These are phyloP conservation scores for Hanseniaspora clermontiae DNA, from an alignment of 805 yeast species.

Conservation along the genomic window DNA sequence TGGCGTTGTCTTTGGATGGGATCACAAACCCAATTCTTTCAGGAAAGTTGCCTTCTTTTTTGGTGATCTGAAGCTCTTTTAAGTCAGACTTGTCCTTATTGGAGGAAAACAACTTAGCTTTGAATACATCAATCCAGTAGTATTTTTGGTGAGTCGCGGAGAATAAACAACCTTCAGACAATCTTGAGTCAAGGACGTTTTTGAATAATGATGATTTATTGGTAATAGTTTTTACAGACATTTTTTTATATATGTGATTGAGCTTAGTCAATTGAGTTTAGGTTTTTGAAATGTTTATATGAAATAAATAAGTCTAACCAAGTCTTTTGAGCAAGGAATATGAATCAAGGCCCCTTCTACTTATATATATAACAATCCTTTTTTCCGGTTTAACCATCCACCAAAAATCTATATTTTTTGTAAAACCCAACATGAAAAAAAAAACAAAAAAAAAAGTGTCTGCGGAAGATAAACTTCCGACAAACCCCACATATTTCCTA, in stretches of 20 bases:
- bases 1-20: slow-evolving; percentile 41
- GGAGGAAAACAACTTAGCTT: slow-evolving; percentile 27
- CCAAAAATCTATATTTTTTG: too few relatives aligned
- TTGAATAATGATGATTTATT: background rate
- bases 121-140: slow-evolving; percentile 33
- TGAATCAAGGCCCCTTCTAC: too few relatives aligned
- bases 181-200: slow-evolving; percentile 22
- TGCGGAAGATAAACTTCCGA: background rate
- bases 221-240: background rate
- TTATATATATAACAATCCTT: too few relatives aligned
- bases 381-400: background rate
- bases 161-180: slow-evolving; percentile 58
- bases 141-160: slow-evolving; percentile 41
- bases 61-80: slow-evolving; percentile 21
- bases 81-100: slow-evolving; percentile 17
- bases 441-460: background rate
- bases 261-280: background rate
- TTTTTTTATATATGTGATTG: background rate
- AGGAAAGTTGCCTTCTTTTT: slow-evolving; percentile 29
- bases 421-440: too few relatives aligned
- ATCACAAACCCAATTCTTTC: slow-evolving; percentile 61
- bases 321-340: too few relatives aligned
- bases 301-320: too few relatives aligned
- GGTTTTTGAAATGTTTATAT: too few relatives aligned
- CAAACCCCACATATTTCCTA: background rate